These are phyloP conservation scores for Tolypocladium ovalisporum DNA, from an alignment of 2,329 filamentous ascomycete species.

Conservation along the genomic window DNA sequence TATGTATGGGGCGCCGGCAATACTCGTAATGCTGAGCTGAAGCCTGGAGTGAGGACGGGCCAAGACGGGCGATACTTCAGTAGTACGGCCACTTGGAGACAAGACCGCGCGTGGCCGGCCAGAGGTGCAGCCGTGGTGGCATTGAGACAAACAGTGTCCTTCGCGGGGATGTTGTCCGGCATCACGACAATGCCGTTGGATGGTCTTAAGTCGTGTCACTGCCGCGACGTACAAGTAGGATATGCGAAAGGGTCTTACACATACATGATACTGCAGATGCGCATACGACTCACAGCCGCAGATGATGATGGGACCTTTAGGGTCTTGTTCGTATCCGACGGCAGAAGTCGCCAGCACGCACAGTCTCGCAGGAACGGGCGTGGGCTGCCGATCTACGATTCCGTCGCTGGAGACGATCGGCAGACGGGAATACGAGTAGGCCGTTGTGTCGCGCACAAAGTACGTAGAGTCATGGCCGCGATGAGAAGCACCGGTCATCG, in stretches of 20 bases:
- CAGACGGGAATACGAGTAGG: neutral
- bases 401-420: neutral
- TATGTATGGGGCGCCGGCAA: too few species aligned
- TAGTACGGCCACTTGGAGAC: neutral
- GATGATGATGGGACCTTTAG: neutral
- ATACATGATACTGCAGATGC: neutral
- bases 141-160: neutral
- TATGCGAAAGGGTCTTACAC: neutral
- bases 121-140: neutral
- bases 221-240: neutral
- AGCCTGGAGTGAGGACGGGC: neutral
- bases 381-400: neutral
- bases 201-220: neutral
- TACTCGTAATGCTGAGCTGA: neutral
- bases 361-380: neutral
- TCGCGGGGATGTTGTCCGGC: neutral
- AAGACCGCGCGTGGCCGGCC: neutral
- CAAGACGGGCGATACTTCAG: neutral
- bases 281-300: neutral
- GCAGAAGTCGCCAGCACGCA: neutral
- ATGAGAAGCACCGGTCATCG: neutral
- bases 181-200: neutral
- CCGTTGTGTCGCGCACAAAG: neutral
- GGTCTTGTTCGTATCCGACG: neutral
- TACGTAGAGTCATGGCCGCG: neutral